A percentile compares a stretch with the other conserved stretches of the same genome.
Conservation (phyloP, 2,329 filamentous ascomycete species). For the Colletotrichum sp. region DNA sequence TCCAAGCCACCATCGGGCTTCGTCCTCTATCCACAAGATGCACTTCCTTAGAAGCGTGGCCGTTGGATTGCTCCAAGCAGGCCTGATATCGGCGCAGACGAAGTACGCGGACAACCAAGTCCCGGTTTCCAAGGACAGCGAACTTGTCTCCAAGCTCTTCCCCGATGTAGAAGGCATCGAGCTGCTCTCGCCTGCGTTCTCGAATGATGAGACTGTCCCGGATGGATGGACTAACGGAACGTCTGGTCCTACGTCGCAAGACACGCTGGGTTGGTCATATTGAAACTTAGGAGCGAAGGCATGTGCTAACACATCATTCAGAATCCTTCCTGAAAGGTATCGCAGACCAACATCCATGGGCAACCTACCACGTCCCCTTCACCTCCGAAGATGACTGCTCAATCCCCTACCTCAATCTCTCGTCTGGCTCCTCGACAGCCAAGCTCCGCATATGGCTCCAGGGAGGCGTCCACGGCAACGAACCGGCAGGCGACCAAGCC, state of each 20-base stretch:
- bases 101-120: constrained; percentile 8
- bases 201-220: constrained; percentile 22
- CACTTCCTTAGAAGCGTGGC: not conserved
- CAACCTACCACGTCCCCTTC: constrained; percentile 24
- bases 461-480: constrained; percentile 35
- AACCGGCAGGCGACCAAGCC: constrained; percentile 33
- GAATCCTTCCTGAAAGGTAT: constrained; percentile 23
- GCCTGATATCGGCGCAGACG: not conserved
- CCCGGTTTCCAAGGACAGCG: not conserved
- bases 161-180: constrained; percentile 14
- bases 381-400: constrained; percentile 25
- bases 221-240: constrained; percentile 28
- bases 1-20: too few relatives aligned
- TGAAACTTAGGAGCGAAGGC: fast-evolving
- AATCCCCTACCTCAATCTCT: constrained; percentile 23
- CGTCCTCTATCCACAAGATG: not conserved
- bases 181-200: constrained; percentile 30
- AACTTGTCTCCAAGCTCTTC: not conserved
- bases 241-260: constrained; percentile 28
- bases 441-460: constrained; percentile 34
- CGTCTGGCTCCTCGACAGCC: not conserved
- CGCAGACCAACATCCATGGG: constrained; percentile 22
- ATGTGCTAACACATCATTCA: not conserved
- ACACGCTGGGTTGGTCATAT: not conserved
- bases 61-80: not conserved